Evolutionary conservation across 345 rosid genomes (phyloP), one percentile per base, ranked within the genome.

Genomic region (Syzygium jambos): DNA sequence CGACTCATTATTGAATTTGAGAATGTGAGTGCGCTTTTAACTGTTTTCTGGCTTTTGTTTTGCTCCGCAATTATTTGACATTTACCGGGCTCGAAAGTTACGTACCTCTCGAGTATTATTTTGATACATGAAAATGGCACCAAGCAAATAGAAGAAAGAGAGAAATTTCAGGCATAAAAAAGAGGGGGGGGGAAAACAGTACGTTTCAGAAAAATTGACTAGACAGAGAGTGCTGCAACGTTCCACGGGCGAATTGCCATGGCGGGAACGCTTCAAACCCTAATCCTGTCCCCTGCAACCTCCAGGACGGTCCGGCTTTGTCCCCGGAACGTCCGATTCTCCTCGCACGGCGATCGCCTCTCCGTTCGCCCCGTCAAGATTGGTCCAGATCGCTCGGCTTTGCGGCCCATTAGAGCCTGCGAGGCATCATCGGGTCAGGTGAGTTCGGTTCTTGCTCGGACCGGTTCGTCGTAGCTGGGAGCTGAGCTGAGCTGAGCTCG

Each of bases 211-310:
- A 85, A 85, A 34, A 9, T 49, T 29, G 77, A 57, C 65, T 3
- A n/a, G 55, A 5, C 52, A 10, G 85, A 7, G 46, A 43, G 46
- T 43, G 46, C 46, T 0, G 87, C 51, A 52, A 34, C 54, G 41
- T 49, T 55, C 61, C 51, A 0, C 27, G 9, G 15, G 11, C 49
- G 82, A 73, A 73, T 46, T 51, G 90, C 63, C 52, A 93, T 93
- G 95, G 93, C 95, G 92, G 94, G 91, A 91, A 87, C 88, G 49
- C 83, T 91, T n/a, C 93, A 91, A 86, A 65, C 93, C 87, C 86
- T 92, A 73, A 46, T 87, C 54, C 88, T 90, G 54, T 38, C 90
- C 4, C 85, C 86, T 17, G 83, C 53, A 0, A 85, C 89, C 56
- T 17, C 89, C 11, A 78, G 82, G 83, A 57, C 78, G 82, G 86